A percentile compares a stretch with the other conserved stretches of the same genome.
phyloP scores from a whole-genome alignment of 2,329 filamentous ascomycete species.

The Fusarium abutilonis region DNA sequence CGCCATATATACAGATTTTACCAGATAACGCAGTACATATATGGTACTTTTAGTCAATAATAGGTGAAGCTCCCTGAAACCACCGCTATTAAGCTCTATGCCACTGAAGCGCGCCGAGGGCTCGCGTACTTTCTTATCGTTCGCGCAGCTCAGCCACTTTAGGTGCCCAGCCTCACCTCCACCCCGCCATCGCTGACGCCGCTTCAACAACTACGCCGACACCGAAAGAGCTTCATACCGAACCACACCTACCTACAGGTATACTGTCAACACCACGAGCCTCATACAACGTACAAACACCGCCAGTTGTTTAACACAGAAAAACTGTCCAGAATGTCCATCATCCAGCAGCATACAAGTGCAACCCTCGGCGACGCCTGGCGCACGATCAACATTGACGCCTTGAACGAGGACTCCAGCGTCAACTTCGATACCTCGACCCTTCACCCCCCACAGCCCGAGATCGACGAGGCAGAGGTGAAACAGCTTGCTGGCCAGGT shows the following conservation, averaged over 20 bases:
- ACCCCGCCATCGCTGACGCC: conserved; percentile 51
- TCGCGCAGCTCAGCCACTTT: conserved; percentile 15
- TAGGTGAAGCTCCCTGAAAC: no score
- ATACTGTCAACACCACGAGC: conserved; percentile 8
- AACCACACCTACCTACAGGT: conserved; percentile 3
- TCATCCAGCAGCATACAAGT: conserved; percentile 71
- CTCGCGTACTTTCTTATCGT: no score
- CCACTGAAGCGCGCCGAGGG: no score
- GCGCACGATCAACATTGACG: conserved; percentile 95
- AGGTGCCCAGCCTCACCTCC: conserved; percentile 43
- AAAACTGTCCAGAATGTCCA: conserved; percentile 61
- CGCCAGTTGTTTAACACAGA: background rate
- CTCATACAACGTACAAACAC: conserved; percentile 8
- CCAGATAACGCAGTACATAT: no score
- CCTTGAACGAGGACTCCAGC: conserved; percentile 87
- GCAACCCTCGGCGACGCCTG: conserved; percentile 71
- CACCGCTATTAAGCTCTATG: no score
- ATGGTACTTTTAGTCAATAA: no score
- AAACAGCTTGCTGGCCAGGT: conserved; percentile 82
- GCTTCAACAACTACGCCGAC: conserved; percentile 34
- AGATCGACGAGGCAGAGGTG: conserved; percentile 80
- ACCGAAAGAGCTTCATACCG: conserved; percentile 29
- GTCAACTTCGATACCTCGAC: conserved; percentile 91
- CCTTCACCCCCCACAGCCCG: conserved; percentile 78
- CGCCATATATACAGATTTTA: no score